Percentiles rank a stretch among this genome's conserved stretches.
These are phyloP conservation scores for Conringia planisiliqua DNA, from an alignment of 345 rosid species.

Conservation along the genomic window DNA sequence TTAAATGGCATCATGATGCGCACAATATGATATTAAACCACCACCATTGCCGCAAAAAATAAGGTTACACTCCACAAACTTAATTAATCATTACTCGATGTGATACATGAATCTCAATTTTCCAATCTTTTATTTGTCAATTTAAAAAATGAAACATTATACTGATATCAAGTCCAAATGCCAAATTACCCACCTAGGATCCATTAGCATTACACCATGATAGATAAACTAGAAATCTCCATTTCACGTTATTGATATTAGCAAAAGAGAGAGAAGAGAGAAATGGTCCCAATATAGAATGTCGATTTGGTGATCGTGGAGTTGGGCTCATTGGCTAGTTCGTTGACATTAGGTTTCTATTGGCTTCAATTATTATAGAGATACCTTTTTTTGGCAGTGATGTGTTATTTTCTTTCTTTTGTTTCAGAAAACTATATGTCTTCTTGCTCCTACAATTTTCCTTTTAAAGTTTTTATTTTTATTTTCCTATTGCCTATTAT, in stretches of 20 bases:
- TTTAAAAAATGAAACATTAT: neutral
- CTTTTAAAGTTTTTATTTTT: neutral
- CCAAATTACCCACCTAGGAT: neutral
- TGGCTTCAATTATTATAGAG: constrained; percentile 32
- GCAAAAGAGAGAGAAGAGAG: constrained; percentile 14
- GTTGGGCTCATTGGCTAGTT: constrained; percentile 36
- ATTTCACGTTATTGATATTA: neutral
- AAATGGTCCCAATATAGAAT: constrained; percentile 35
- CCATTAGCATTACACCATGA: constrained; percentile 1
- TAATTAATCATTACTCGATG: constrained; percentile 22
- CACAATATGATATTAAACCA: constrained; percentile 19
- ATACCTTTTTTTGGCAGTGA: constrained; percentile 27
- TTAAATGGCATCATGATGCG: constrained; percentile 22
- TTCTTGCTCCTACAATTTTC: neutral
- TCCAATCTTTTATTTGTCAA: neutral
- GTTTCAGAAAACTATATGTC: constrained; percentile 19
- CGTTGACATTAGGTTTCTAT: constrained; percentile 30
- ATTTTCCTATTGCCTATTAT: neutral
- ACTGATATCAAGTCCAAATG: neutral
- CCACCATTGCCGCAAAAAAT: constrained; percentile 29
- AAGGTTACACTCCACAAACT: constrained; percentile 32
- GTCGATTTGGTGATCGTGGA: constrained; percentile 23
- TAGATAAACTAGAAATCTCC: neutral
- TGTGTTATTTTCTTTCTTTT: constrained; percentile 29
- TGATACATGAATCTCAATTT: constrained; percentile 10